Evolutionary conservation across 768 basidiomycete species (phyloP), one percentile per base, ranked within the genome.

Genomic region (Dacryopinax primogenitus): DNA sequence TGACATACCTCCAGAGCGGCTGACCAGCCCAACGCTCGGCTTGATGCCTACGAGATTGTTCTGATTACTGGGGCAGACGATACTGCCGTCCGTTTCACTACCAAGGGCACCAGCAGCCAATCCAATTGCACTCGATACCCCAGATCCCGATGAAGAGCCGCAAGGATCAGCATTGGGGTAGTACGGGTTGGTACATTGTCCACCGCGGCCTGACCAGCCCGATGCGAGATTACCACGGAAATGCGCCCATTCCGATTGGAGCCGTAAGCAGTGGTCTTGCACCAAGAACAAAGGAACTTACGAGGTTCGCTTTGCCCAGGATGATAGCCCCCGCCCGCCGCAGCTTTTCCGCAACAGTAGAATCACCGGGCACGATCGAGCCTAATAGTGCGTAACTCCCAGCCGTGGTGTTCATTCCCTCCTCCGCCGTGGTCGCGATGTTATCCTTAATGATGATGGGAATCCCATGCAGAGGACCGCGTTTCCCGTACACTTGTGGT

Each of bases 21-120:
- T 84, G 1, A 82, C 83, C 34, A 84, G 71, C 0, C 84, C 84
- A 9, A 85, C 78, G 1, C 82, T 85, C 0, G 84, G 82, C 68
- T 84, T 84, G 58, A 85, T 82, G 0, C 83, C 84, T 2, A 77
- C 84, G 3, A 84, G 41, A 67, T 84, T 84, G 63, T 84, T 84
- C 21, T 77, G 72, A 68, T 76, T 77, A 0, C 80, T 72, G 26
- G 83, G 84, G 66, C 78, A 83, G 2, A 77, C 80, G 30, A 84
- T 83, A 63, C 82, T 82, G 6, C 84, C 82, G 65, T 81, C 78
- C 0, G 82, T 82, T 64, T 83, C 82, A 1, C 80, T 77, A 11
- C 72, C 72, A 33, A 41, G 28, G 44, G 28, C 41, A 33, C 58
- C 80, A 15, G 81, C 73, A n/a, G 76, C 72, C 16, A 83, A 74